Evolutionary conservation across 1,139 yeast genomes (phyloP), one percentile per base, ranked within the genome.

Genomic region (Blastobotrys elegans): DNA sequence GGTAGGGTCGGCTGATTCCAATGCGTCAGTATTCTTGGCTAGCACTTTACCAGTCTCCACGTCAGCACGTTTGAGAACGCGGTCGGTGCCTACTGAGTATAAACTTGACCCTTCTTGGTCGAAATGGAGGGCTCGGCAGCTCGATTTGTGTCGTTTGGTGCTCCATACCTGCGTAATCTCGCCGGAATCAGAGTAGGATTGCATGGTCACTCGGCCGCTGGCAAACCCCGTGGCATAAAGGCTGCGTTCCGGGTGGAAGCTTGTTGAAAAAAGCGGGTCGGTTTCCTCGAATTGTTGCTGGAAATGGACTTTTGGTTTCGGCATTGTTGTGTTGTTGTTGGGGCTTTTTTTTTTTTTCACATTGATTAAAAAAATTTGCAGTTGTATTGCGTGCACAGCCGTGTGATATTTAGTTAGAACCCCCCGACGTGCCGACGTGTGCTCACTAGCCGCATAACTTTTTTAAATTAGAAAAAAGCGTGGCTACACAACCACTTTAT

Each of bases 101-200:
- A 85, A 52, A 39, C 45, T 71, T 16, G 78, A 76, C 2, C 89
- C 89, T 0, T 75, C 68, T 13, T 79, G 76, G 53, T 84, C 90
- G 63, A 87, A 84, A 14, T 78, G 69, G 5, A 88, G 69, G 6
- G 84, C 80, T 39, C 98, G 70, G 53, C 95, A 87, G 51, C 96
- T 84, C 1, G 90, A 92, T 65, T 88, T 88, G 63, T 92, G 97
- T 60, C 97, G 76, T 60, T 80, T 86, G 0, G 97, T 89, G 50
- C 83, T 77, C 97, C 97, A 92, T 34, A 72, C 53, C n/a, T 43
- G 36, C 2, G 78, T 62, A 2, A 64, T 61, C 16, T 66, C 48
- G 4, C 59, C 62, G 5, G 60, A 56, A 0, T 61, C 67, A 27
- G 62, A 63, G 54, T 75, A 76, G 32, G 64, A 63, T 30, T 62